These are phyloP conservation scores for Cyberlindnera bimundalis DNA, from an alignment of 805 yeast species.

Conservation along the genomic window DNA sequence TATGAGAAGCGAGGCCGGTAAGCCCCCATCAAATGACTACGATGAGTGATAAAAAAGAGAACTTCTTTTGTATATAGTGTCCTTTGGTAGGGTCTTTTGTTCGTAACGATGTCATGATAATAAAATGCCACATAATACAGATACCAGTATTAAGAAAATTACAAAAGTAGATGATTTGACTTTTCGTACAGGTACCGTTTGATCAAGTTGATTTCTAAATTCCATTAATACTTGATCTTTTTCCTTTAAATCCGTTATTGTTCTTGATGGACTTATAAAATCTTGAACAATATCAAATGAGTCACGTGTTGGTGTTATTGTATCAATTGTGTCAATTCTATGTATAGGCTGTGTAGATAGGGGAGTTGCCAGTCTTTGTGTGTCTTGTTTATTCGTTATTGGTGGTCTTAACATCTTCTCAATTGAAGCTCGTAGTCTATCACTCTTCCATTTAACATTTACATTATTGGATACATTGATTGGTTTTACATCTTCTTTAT, in stretches of 20 bases:
- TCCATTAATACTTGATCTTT: conserved; percentile 5
- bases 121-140: conserved; percentile 2
- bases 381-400: background rate
- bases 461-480: background rate
- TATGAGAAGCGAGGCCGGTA: conserved; percentile 75
- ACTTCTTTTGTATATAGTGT: background rate
- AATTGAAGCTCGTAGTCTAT: conserved; percentile 2
- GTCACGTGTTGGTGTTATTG: background rate
- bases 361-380: background rate
- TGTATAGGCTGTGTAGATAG: background rate
- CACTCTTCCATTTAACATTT: conserved; percentile 1
- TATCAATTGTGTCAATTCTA: background rate
- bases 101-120: conserved; percentile 1
- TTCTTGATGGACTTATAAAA: background rate
- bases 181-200: too few relatives aligned
- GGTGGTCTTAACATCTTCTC: conserved; percentile 4
- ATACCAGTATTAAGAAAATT: background rate
- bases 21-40: conserved; percentile 87
- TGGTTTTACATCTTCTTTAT: background rate
- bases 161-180: background rate
- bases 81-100: background rate
- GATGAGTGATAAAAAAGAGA: conserved; percentile 41
- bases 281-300: background rate
- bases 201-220: conserved; percentile 3
- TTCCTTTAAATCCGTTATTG: conserved; percentile 1